Percentiles rank a stretch among this genome's conserved stretches.
Evolutionary conservation across 192 early-diverging fungal genomes (phyloP).

Genomic region (Mortierella antarctica): DNA sequence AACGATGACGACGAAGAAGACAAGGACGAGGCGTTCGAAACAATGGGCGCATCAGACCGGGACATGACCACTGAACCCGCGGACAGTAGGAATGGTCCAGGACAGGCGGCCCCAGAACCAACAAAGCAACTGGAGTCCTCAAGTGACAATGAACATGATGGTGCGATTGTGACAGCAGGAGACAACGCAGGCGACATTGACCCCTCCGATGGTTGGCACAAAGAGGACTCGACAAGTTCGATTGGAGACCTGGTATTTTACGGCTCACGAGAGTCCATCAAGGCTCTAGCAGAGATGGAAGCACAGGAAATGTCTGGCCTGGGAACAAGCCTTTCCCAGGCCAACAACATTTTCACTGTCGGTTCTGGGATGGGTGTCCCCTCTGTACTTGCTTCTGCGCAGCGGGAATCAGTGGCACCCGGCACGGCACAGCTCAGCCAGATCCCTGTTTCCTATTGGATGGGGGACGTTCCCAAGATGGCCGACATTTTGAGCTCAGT

Average conservation of each 20-base stretch:
- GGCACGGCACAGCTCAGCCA: conserved; percentile 10
- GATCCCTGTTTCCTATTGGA: conserved; percentile 39
- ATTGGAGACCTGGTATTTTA: conserved; percentile 42
- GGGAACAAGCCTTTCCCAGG: background rate
- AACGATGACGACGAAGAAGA: conserved; percentile 13
- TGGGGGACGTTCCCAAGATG: conserved; percentile 46
- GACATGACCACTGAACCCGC: background rate
- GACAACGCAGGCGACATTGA: no score
- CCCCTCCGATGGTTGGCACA: no score
- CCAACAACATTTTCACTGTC: conserved; percentile 17
- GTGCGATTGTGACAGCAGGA: no score
- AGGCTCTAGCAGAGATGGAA: conserved; percentile 44
- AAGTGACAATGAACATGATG: no score
- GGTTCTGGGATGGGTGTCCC: conserved; percentile 31
- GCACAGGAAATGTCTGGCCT: conserved; percentile 7
- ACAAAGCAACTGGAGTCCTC: background rate
- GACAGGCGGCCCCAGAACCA: background rate
- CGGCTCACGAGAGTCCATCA: conserved; percentile 40
- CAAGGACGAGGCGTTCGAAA: no score
- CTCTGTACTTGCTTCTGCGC: background rate
- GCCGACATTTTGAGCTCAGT: conserved; percentile 17
- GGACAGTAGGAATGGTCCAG: background rate
- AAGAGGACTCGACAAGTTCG: conserved; percentile 1
- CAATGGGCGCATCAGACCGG: background rate
- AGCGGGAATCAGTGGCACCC: background rate